A percentile compares a stretch with the other conserved stretches of the same genome.
Conservation (phyloP, 2,329 filamentous ascomycete genomes). For the Periconia sp. region DNA sequence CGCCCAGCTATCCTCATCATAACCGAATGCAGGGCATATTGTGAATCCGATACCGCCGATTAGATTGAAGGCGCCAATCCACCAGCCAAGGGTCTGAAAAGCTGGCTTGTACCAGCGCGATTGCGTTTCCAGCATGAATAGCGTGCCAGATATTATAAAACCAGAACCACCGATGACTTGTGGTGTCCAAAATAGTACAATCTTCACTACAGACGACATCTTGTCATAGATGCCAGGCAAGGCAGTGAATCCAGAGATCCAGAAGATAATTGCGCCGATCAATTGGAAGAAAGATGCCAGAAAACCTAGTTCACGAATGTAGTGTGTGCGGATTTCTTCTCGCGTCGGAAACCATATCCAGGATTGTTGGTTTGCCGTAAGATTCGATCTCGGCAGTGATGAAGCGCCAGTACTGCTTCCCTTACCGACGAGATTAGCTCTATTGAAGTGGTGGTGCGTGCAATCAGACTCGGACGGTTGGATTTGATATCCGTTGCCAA, state of each 20-base stretch:
- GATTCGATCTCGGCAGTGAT: not conserved
- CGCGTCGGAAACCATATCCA: slow-evolving; percentile 68
- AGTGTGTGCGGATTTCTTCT: slow-evolving; percentile 64
- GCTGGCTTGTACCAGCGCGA: slow-evolving; percentile 67
- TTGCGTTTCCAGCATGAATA: slow-evolving; percentile 74
- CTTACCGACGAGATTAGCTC: slow-evolving; percentile 35
- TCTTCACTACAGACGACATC: slow-evolving; percentile 54
- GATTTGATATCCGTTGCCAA: slow-evolving; percentile 13
- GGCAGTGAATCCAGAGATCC: slow-evolving; percentile 67
- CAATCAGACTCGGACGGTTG: slow-evolving; percentile 28
- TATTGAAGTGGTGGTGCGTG: slow-evolving; percentile 46
- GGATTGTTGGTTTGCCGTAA: not conserved
- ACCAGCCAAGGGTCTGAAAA: slow-evolving; percentile 65
- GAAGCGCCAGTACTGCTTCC: not conserved
- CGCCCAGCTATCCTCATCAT: slow-evolving; percentile 34
- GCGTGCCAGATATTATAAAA: slow-evolving; percentile 63
- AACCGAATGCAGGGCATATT: slow-evolving; percentile 44
- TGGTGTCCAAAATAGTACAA: slow-evolving; percentile 67
- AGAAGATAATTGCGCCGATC: slow-evolving; percentile 67
- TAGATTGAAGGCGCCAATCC: slow-evolving; percentile 70
- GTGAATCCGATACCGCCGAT: slow-evolving; percentile 69
- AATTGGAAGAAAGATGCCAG: slow-evolving; percentile 64
- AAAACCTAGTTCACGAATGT: slow-evolving; percentile 67
- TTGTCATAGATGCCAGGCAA: slow-evolving; percentile 62
- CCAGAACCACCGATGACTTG: slow-evolving; percentile 68